Evolutionary conservation across 192 early-diverging fungal species (phyloP), one percentile per base, ranked within the genome.

Genomic region (Mortierella alpina): DNA sequence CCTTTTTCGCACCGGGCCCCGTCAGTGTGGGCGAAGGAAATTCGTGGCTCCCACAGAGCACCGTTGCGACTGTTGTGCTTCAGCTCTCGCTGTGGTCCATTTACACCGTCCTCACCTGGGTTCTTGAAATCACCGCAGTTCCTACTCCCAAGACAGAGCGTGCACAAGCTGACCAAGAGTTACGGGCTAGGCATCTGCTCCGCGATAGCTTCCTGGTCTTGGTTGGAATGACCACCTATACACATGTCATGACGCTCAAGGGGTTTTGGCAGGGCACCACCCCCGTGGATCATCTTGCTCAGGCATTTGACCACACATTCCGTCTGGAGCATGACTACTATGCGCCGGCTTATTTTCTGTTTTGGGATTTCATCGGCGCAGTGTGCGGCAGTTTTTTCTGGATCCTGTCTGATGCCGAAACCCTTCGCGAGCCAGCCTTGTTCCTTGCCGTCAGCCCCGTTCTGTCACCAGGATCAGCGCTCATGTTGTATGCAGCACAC

Each of bases 331-430:
- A 63, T 40, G 31, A 54, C 20, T 52, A 52, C 17, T 52, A 50
- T 4, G 50, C 69, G 15, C 51, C 69, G 9, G 69, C 59, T 3
- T 63, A 71, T 10, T 47, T 63, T 31, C 22, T 71, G 51, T 51
- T 63, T 4, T 71, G 59, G 59, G 69, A 71, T 22, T 31, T 23
- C 20, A 9, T 63, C 13, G 69, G 69, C 12, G 69, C 69, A 0
- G 14, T 62, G 14, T 39, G 22, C n/a, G 58, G 68, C 8, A 18
- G 48, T 42, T 60, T 70, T 1, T 42, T 71, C 31, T 63, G 59
- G 69, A 22, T 71, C 22, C 18, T 63, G 11, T 44, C 60, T 14
- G 52, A 71, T 39, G 42, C 69, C 10, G 18, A 20, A 3, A 51
- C 41, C 2, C 23, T 54, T 18, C n/a, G 7, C 18, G 59, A 62